phyloP scores from a whole-genome alignment of 495 filamentous ascomycete genomes.

The Entonaema liquescens region DNA sequence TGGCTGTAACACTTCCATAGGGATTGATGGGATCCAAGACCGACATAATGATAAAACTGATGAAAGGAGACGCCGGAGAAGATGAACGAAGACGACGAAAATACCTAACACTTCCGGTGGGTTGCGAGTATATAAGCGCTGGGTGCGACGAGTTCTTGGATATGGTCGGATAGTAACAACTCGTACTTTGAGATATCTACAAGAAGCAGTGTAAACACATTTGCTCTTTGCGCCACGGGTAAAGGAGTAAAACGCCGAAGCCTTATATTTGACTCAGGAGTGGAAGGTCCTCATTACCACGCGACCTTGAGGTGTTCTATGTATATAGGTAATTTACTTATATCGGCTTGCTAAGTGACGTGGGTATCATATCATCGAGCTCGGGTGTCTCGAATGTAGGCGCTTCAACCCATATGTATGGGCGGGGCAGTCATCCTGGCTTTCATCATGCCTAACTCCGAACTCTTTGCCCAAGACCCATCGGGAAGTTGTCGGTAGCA shows the following conservation, averaged over 20 bases:
- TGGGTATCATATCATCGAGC: neutral
- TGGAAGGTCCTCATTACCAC: neutral
- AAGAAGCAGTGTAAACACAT: too few species aligned
- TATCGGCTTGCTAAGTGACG: neutral
- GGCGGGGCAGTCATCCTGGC: constrained; percentile 53
- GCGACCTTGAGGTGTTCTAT: neutral
- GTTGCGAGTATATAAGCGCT: too few species aligned
- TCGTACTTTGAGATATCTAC: too few species aligned
- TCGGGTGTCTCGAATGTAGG: neutral
- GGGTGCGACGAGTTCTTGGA: too few species aligned
- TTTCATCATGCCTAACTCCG: constrained; percentile 63
- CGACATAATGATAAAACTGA: too few species aligned
- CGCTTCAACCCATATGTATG: constrained; percentile 12
- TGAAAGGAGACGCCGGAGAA: too few species aligned
- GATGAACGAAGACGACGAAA: too few species aligned
- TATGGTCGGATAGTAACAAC: too few species aligned
- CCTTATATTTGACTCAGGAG: neutral
- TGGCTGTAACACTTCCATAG: too few species aligned
- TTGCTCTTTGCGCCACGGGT: too few species aligned
- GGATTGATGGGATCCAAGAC: too few species aligned
- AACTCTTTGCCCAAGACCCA: constrained; percentile 63
- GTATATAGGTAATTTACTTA: neutral
- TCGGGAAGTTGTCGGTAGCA: constrained; percentile 64
- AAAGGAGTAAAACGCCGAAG: neutral
- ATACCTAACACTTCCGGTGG: too few species aligned